phyloP scores from a whole-genome alignment of 2,329 filamentous ascomycete genomes.

The Paracamarosporium sp. region DNA sequence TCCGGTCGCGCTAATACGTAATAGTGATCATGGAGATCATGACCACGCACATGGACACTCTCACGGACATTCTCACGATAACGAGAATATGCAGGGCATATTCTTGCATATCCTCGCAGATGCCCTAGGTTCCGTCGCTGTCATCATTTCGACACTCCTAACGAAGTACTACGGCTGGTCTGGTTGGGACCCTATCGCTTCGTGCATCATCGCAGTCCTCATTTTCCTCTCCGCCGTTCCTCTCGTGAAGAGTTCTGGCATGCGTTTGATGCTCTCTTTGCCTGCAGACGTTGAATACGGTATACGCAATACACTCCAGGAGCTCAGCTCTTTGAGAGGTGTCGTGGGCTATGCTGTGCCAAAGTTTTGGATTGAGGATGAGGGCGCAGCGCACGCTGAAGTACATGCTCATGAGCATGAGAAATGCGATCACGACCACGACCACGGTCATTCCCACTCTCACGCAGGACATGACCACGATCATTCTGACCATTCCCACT shows the following conservation, averaged over 20 bases:
- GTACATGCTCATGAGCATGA: slow-evolving; percentile 50
- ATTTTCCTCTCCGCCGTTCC: slow-evolving; percentile 94
- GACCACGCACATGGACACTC: slow-evolving; percentile 51
- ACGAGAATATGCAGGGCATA: slow-evolving; percentile 98
- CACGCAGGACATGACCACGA: slow-evolving; percentile 37
- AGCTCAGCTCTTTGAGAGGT: slow-evolving; percentile 80
- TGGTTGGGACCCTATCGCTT: slow-evolving; percentile 93
- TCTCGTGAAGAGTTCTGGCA: slow-evolving; percentile 83
- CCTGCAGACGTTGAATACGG: slow-evolving; percentile 87
- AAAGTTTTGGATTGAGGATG: slow-evolving; percentile 90
- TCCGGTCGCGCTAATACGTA: slow-evolving; percentile 19
- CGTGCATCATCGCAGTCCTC: slow-evolving; percentile 88
- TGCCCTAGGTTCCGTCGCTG: slow-evolving; percentile 90
- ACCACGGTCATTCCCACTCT: slow-evolving; percentile 32
- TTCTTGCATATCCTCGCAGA: slow-evolving; percentile 95
- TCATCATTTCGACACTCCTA: slow-evolving; percentile 88
- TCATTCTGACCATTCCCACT: slow-evolving; percentile 47
- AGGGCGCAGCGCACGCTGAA: slow-evolving; percentile 50
- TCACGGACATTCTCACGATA: slow-evolving; percentile 69
- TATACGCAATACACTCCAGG: slow-evolving; percentile 83
- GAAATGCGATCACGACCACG: slow-evolving; percentile 36
- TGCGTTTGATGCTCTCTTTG: slow-evolving; percentile 81
- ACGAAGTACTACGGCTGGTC: slow-evolving; percentile 90
- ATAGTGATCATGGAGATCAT: slow-evolving; percentile 46
- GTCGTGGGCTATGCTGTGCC: slow-evolving; percentile 87